Percentiles rank a stretch among this genome's conserved stretches.
Conservation (phyloP, 1,284 basidiomycete species). For the Austroboletus niveus region DNA sequence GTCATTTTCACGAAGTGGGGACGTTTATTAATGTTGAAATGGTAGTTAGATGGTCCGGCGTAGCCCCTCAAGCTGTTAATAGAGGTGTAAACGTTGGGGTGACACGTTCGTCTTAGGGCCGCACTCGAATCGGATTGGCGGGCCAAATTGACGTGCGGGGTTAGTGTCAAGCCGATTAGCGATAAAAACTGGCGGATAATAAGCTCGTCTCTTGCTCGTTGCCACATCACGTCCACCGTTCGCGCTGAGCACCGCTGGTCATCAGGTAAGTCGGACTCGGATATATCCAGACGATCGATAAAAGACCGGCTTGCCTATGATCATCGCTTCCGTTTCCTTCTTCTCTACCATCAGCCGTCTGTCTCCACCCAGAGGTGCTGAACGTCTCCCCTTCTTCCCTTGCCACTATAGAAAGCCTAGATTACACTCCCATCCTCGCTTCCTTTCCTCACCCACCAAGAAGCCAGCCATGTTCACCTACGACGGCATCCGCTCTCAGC, state of each 20-base stretch:
- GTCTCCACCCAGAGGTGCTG: slow-evolving; percentile 3
- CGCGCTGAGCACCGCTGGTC: slow-evolving; percentile 5
- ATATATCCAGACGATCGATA: slow-evolving; percentile 17
- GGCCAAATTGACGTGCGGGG: neutral
- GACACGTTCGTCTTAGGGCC: slow-evolving; percentile 27
- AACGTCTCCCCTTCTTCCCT: slow-evolving; percentile 6
- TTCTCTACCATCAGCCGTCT: slow-evolving; percentile 18
- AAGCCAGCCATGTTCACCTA: slow-evolving; percentile 45
- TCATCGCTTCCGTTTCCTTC: slow-evolving; percentile 3
- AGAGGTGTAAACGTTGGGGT: neutral
- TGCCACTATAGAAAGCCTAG: slow-evolving; percentile 9
- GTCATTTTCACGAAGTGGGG: too few relatives aligned
- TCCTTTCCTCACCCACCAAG: slow-evolving; percentile 13
- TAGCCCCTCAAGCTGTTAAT: neutral
- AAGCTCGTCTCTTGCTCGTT: neutral
- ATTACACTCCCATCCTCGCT: slow-evolving; percentile 4
- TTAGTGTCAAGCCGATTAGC: neutral
- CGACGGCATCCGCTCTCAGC: slow-evolving; percentile 71
- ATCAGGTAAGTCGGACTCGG: slow-evolving; percentile 20
- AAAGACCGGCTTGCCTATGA: slow-evolving; percentile 10
- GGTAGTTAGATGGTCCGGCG: too few relatives aligned
- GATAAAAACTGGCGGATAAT: slow-evolving; percentile 17
- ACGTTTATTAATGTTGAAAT: too few relatives aligned
- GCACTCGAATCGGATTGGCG: slow-evolving; percentile 10
- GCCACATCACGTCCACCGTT: slow-evolving; percentile 7